Evolutionary conservation across 73 alveolate species (phyloP).

Genomic region (Effrenium voratum): DNA sequence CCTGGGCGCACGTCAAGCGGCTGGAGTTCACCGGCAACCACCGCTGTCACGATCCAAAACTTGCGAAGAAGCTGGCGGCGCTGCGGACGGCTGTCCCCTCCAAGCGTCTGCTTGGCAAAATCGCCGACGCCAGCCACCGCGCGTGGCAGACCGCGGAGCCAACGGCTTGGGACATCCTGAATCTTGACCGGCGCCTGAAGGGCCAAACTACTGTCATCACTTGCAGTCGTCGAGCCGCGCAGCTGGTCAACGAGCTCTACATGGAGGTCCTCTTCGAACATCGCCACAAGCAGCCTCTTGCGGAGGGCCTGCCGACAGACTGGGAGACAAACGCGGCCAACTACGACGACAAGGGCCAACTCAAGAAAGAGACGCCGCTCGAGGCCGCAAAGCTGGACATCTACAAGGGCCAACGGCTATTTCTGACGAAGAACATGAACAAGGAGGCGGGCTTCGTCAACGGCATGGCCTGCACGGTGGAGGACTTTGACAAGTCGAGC

Average conservation of each 20-base stretch:
- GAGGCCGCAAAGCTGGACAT: background rate
- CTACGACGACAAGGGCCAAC: slow-evolving; percentile 2
- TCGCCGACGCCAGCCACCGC: background rate
- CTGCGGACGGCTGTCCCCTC: background rate
- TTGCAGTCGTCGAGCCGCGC: background rate
- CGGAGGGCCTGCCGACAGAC: background rate
- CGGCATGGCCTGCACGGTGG: too few relatives aligned
- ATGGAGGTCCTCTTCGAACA: background rate
- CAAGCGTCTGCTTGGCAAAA: background rate
- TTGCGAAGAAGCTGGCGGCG: background rate
- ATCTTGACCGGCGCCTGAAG: background rate
- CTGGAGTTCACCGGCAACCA: background rate
- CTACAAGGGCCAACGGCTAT: background rate
- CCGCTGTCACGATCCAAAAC: background rate
- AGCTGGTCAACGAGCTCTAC: background rate
- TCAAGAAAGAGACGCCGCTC: background rate
- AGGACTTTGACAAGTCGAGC: too few relatives aligned
- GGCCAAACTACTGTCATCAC: too few relatives aligned
- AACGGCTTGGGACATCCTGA: background rate
- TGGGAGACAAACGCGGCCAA: slow-evolving; percentile 25
- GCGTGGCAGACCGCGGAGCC: background rate
- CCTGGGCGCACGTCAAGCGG: background rate
- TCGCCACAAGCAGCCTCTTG: background rate
- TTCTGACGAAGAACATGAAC: background rate
- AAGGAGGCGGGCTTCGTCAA: too few relatives aligned